These are phyloP conservation scores for Gracilaria gracilis DNA, from an alignment of 23 red algal species.

Conservation along the genomic window DNA sequence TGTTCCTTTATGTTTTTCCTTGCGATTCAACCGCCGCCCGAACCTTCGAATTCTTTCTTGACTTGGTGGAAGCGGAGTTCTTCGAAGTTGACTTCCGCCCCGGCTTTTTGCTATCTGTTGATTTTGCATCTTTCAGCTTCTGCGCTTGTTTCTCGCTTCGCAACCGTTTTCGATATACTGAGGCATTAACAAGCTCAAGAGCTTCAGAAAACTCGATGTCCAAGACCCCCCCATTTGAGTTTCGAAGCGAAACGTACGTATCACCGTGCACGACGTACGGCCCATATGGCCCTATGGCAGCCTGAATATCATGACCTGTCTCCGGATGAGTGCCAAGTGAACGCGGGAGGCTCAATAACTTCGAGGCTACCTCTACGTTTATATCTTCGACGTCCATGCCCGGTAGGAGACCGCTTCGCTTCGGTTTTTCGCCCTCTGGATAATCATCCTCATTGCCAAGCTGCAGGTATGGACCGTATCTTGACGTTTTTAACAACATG, in stretches of 20 bases:
- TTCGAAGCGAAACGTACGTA: constrained; percentile 59
- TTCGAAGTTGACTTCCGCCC: background rate
- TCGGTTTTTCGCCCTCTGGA: constrained; percentile 67
- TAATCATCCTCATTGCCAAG: constrained; percentile 70
- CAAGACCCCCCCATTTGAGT: constrained; percentile 30
- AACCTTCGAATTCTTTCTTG: background rate
- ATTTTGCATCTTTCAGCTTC: constrained; percentile 19
- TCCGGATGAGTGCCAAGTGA: constrained; percentile 85
- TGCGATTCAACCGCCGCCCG: background rate
- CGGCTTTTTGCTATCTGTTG: background rate
- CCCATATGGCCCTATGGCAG: constrained; percentile 84
- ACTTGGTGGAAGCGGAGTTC: background rate
- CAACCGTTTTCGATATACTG: constrained; percentile 36
- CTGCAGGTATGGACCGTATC: constrained; percentile 95
- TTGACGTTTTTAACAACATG: constrained; percentile 73
- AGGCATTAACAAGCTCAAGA: constrained; percentile 38
- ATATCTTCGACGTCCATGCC: constrained; percentile 76
- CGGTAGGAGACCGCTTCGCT: constrained; percentile 56
- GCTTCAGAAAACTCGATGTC: constrained; percentile 48
- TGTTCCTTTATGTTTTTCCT: background rate
- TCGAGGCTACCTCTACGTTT: constrained; percentile 64
- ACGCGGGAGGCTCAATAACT: constrained; percentile 87
- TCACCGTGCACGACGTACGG: constrained; percentile 76
- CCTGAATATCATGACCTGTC: constrained; percentile 71
- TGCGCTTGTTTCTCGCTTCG: constrained; percentile 45